These are phyloP conservation scores for Ogataea corticis DNA, from an alignment of 805 yeast species.

Conservation along the genomic window DNA sequence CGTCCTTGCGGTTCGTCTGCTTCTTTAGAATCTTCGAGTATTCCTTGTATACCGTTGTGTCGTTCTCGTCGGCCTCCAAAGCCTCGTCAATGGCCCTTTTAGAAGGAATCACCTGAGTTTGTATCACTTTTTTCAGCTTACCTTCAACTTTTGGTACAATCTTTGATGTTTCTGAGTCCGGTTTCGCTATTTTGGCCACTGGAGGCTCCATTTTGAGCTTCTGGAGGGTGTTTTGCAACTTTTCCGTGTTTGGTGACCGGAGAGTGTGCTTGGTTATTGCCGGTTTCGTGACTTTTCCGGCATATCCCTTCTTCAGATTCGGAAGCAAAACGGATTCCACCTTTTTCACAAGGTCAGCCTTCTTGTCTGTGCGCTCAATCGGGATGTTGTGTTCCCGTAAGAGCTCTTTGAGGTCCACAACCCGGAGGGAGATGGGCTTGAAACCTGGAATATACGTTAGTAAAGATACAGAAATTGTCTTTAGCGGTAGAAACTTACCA, in stretches of 20 bases:
- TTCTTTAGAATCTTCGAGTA: conserved; percentile 24
- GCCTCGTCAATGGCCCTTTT: conserved; percentile 18
- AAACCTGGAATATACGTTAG: too few relatives aligned
- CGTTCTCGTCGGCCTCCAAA: conserved; percentile 10
- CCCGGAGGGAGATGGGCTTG: conserved; percentile 60
- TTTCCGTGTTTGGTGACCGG: neutral
- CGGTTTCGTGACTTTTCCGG: neutral
- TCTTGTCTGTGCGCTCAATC: conserved; percentile 59
- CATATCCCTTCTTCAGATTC: neutral
- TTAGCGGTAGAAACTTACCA: conserved; percentile 1
- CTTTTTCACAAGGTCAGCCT: conserved; percentile 53
- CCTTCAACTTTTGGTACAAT: neutral
- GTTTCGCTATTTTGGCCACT: neutral
- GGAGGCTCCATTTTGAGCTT: neutral
- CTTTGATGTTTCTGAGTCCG: neutral
- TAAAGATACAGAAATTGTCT: too few relatives aligned
- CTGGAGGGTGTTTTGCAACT: neutral
- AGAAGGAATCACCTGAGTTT: conserved; percentile 16
- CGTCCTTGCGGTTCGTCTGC: conserved; percentile 24
- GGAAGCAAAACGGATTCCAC: neutral
- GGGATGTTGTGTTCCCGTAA: conserved; percentile 55
- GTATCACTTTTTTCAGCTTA: conserved; percentile 13
- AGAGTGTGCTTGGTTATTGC: neutral
- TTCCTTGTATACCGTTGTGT: conserved; percentile 25
- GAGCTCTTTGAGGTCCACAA: conserved; percentile 64